Base-by-base conservation (phyloP, 1,284 basidiomycete species). In the Naganishia albida region DNA sequence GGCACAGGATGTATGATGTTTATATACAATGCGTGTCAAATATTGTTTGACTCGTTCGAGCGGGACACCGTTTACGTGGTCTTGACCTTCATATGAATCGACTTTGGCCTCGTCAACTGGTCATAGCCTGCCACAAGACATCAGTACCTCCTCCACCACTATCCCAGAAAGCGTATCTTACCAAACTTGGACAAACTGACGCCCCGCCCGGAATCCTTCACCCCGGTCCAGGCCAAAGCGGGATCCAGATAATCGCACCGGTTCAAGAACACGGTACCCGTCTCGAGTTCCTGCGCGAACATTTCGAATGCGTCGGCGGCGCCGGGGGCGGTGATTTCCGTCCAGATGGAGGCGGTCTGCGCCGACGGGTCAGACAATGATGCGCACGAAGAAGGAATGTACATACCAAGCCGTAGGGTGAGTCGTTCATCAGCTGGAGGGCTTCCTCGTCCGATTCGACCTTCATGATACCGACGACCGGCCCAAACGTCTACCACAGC, bases 231-330 rank as follows among this genome's bases (percentile, higher is more conserved):
- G 1, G 91, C 86, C 2, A 97, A 81, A 1, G 92, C 91, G 1
- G 94, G 93, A 74, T 97, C 93, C 44, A 95, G 83, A 73, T 83
- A 88, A 77, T 96, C 93, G 69, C 90, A 91, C 82, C 90, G 83
- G 80, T 97, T 97, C 72, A 95, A 77, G 79, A 92, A 97, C 3
- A 97, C 93, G 0, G 93, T 97, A 1, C 94, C 94, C 56, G 73
- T 87, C 70, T 94, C 87, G 51, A 97, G 79, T 69, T 87, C 85
- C 66, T 90, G 87, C 1, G 83, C 85, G 53, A 97, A 81, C 63
- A 76, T 79, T 67, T 88, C 74, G 80, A 95, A 95, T 0, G 85
- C 86, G 3, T 81, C 76, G 65, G 88, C 83, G 0, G 87, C 88
- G 28, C 85, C 84, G 0, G 82, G 73, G 64, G 86, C 83, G 10